Percentiles rank a stretch among this genome's conserved stretches.
These are phyloP conservation scores for Aspergillus oerlinghausenensis DNA, from an alignment of 2,329 filamentous ascomycete genomes.

Conservation along the genomic window DNA sequence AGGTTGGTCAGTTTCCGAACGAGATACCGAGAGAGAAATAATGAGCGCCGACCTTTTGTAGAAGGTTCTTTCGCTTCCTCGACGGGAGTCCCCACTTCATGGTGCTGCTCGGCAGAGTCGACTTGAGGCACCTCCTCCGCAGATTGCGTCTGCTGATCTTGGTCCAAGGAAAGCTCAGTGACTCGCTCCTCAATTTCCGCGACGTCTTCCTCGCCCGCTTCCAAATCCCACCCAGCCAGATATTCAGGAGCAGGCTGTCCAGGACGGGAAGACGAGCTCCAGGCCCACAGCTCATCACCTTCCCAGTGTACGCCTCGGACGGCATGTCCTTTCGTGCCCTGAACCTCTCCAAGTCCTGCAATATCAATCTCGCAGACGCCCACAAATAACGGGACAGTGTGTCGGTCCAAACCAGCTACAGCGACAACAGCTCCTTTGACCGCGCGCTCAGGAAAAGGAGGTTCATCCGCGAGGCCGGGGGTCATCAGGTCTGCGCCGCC, in stretches of 20 bases:
- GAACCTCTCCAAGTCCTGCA: slow-evolving; percentile 49
- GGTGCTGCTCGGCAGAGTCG: slow-evolving; percentile 23
- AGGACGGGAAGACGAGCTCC: slow-evolving; percentile 52
- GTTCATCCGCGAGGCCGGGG: slow-evolving; percentile 60
- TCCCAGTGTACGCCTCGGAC: slow-evolving; percentile 64
- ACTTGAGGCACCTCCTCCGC: slow-evolving; percentile 11
- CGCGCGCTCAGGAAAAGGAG: slow-evolving; percentile 58
- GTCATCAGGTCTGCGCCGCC: slow-evolving; percentile 66
- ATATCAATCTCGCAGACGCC: slow-evolving; percentile 63
- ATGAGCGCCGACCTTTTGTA: slow-evolving; percentile 47
- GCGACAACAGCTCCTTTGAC: slow-evolving; percentile 60
- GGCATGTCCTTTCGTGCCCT: slow-evolving; percentile 60
- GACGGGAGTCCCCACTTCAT: slow-evolving; percentile 29
- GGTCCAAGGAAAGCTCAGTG: slow-evolving; percentile 36
- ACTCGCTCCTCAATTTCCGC: slow-evolving; percentile 42
- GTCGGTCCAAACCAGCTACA: slow-evolving; percentile 55
- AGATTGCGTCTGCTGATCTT: slow-evolving; percentile 12
- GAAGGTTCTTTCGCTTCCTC: slow-evolving; percentile 50
- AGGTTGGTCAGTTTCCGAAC: slow-evolving; percentile 9
- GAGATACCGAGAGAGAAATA: background rate
- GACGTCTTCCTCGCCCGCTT: slow-evolving; percentile 25
- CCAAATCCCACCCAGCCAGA: slow-evolving; percentile 48
- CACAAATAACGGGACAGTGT: slow-evolving; percentile 60
- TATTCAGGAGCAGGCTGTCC: slow-evolving; percentile 51
- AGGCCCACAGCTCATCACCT: slow-evolving; percentile 65